Evolutionary conservation across 495 filamentous ascomycete species (phyloP).

Genomic region (Hypoxylon crocopeplum): DNA sequence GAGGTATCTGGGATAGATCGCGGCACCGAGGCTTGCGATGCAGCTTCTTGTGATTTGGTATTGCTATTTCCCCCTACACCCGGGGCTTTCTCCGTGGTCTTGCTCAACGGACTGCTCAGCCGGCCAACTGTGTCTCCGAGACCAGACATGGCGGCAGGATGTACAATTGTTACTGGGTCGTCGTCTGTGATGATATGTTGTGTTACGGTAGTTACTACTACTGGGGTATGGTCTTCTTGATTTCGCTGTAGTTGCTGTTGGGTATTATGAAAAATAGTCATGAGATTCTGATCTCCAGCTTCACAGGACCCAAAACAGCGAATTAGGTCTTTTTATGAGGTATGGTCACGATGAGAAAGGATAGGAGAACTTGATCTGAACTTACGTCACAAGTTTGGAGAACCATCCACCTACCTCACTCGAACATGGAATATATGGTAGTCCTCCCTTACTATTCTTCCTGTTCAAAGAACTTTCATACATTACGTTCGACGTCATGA

Average conservation of each 20-base stretch:
- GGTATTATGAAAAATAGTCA: slow-evolving; percentile 19
- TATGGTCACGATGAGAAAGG: neutral
- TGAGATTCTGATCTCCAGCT: neutral
- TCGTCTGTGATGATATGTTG: slow-evolving; percentile 27
- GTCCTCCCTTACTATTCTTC: neutral
- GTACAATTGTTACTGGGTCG: slow-evolving; percentile 30
- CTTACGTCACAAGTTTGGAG: slow-evolving; percentile 28
- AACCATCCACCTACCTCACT: neutral
- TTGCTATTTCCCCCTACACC: slow-evolving; percentile 2
- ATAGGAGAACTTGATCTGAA: neutral
- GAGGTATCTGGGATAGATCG: slow-evolving; percentile 36
- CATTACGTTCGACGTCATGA: slow-evolving; percentile 40
- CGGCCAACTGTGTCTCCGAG: slow-evolving; percentile 28
- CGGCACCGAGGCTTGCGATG: slow-evolving; percentile 31
- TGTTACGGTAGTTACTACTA: slow-evolving; percentile 24
- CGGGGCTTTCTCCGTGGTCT: slow-evolving; percentile 13
- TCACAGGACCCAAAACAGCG: neutral
- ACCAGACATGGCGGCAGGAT: slow-evolving; percentile 42
- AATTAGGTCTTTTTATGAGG: slow-evolving; percentile 28
- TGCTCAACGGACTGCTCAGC: slow-evolving; percentile 19
- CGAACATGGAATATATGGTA: neutral
- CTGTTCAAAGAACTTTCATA: slow-evolving; percentile 13
- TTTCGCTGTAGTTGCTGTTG: slow-evolving; percentile 2
- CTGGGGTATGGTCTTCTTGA: slow-evolving; percentile 6
- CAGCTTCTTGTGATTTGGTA: neutral